Base-by-base conservation (phyloP, 148 eudicot species). In the Rhododendron mucronatum region DNA sequence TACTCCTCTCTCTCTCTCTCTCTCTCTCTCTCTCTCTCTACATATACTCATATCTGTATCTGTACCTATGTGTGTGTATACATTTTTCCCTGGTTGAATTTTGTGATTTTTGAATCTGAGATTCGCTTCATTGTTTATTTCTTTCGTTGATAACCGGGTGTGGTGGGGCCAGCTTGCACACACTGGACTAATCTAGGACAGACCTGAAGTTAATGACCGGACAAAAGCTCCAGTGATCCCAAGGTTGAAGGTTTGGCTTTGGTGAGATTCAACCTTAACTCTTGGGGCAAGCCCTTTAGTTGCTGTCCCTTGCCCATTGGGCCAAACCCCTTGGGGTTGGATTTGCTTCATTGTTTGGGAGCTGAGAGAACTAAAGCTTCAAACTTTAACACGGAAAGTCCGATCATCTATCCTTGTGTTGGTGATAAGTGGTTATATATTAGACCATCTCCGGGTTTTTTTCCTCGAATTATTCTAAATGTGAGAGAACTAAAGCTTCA, bases 1-100 rank as follows among this genome's bases (percentile, higher is more conserved):
- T 96, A 88, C 84, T 59, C 63, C 28, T 37, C 69, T 39, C 26
- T 59, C 71, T n/a, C 76, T 11, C 15, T 26, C 33, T 11, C 20
- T 55, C 33, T 26, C 33, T 11, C 20, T 55, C 33, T 65, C 73
- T 26, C 33, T 67, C 74, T 67, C 33, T 69, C 0, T 28, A 0
- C 39, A 4, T 30, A 30, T 30, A 14, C 4, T 11, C 5, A 4
- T 30, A 4, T 71, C 16, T 28, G 4, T 30, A 13, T 13, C 6
- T 8, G 8, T 9, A n/a, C 28, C 7, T 79, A 50, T 20, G 16
- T 18, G 48, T 11, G 41, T 16, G 41, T 16, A 30, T 65, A 18
- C 63, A 84, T 51, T 33, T 47, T 11, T 41, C 47, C 0, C 23
- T 48, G 67, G 35, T 84, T 30, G 76, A 71, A 13, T 71, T 71